Evolutionary conservation across 345 rosid species (phyloP).

Genomic region (Pugionium dolabratum): DNA sequence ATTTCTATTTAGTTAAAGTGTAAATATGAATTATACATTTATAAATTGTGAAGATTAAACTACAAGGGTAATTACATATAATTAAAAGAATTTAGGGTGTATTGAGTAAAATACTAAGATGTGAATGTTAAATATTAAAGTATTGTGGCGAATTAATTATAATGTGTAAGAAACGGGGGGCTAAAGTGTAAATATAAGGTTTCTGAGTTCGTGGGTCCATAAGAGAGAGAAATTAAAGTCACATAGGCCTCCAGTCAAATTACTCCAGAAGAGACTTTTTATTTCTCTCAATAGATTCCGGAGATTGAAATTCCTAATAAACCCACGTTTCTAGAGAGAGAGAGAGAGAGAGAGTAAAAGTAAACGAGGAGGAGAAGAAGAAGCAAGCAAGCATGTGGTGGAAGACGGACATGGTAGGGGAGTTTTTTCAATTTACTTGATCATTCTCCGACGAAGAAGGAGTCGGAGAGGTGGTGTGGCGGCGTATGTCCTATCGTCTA

Average conservation of each 20-base stretch:
- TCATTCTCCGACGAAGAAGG: constrained; percentile 20
- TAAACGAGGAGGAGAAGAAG: constrained; percentile 30
- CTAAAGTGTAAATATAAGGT: neutral
- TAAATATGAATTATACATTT: too few relatives aligned
- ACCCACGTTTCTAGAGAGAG: constrained; percentile 32
- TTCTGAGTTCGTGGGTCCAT: constrained; percentile 26
- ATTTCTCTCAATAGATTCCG: constrained; percentile 17
- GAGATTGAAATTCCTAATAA: constrained; percentile 19
- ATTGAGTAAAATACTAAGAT: too few relatives aligned
- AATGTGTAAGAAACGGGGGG: neutral
- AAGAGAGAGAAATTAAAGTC: constrained; percentile 23
- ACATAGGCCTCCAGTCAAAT: constrained; percentile 18
- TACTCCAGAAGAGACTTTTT: constrained; percentile 21
- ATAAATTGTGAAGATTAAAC: too few relatives aligned
- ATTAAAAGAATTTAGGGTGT: too few relatives aligned
- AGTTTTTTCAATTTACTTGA: neutral
- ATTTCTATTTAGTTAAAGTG: too few relatives aligned
- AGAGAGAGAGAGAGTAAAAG: constrained; percentile 20
- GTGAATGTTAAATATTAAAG: too few relatives aligned
- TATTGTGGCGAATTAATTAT: too few relatives aligned
- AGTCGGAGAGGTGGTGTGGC: constrained; percentile 2
- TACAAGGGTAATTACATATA: too few relatives aligned
- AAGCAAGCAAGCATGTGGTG: constrained; percentile 26
- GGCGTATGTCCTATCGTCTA: constrained; percentile 2
- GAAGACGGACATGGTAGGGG: neutral